Evolutionary conservation across 192 early-diverging fungal species (phyloP).

Genomic region (Coemansia sp.): DNA sequence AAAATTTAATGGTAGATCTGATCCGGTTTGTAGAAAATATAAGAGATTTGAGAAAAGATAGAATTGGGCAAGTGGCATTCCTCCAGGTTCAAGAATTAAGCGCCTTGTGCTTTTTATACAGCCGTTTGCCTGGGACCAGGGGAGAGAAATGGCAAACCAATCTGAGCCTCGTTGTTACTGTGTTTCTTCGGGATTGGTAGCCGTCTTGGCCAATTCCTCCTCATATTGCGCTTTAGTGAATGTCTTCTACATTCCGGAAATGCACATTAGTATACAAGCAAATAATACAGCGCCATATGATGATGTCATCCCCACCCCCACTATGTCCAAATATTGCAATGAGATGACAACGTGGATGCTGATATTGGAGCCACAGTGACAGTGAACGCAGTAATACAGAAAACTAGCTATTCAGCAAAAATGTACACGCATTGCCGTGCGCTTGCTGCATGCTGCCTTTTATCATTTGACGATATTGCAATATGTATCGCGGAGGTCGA

Average conservation of each 20-base stretch:
- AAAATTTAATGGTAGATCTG: not conserved
- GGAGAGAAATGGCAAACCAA: not conserved
- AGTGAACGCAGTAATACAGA: not conserved
- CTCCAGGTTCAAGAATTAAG: not conserved
- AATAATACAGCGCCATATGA: not conserved
- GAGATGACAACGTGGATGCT: not conserved
- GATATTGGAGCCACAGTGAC: not conserved
- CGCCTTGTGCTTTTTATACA: slow-evolving; percentile 6
- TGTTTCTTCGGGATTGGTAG: not conserved
- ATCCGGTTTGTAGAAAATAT: not conserved
- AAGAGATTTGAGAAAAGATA: not conserved
- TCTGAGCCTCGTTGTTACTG: slow-evolving; percentile 7
- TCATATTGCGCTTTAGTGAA: not conserved
- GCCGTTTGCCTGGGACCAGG: slow-evolving; percentile 4
- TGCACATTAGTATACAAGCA: not conserved
- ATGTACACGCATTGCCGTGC: not conserved
- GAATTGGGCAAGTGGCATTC: not conserved
- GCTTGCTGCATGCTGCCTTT: not conserved
- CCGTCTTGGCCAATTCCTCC: not conserved
- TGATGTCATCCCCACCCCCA: not conserved
- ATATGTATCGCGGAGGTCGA: not conserved
- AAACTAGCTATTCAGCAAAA: not conserved
- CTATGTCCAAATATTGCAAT: slow-evolving; percentile 1
- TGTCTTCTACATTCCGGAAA: not conserved
- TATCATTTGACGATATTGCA: not conserved